Percentiles rank a stretch among this genome's conserved stretches.
These are phyloP conservation scores for Beta lomatogona DNA, from an alignment of 179 eudicot genomes.

Conservation along the genomic window DNA sequence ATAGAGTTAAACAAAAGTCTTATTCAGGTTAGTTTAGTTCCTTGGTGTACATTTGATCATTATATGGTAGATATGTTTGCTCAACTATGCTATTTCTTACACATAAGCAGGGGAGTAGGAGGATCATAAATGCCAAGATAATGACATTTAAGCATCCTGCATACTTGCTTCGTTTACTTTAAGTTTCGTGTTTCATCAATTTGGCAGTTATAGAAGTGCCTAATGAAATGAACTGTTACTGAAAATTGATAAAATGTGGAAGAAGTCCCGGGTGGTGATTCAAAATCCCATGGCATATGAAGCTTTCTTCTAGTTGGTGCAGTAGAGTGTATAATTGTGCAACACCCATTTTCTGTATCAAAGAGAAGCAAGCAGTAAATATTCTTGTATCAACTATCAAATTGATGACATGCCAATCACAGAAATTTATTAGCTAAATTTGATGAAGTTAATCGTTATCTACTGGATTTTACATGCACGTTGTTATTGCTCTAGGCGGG, in stretches of 20 bases:
- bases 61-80: not conserved
- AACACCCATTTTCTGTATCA: not conserved
- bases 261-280: not conserved
- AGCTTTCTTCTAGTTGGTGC: not conserved
- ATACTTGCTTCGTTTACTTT: not conserved
- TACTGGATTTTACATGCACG: conserved; percentile 10
- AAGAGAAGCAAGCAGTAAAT: not conserved
- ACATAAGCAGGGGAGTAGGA: not conserved
- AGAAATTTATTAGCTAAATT: not conserved
- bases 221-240: not conserved
- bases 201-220: not conserved
- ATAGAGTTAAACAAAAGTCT: conserved; percentile 81
- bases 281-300: not conserved
- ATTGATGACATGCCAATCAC: not conserved
- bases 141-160: not conserved
- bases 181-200: not conserved
- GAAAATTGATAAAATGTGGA: not conserved
- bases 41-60: not conserved
- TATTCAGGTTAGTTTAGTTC: conserved; percentile 60
- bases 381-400: no score
- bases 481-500: conserved; percentile 60
- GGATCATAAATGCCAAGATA: not conserved
- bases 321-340: not conserved
- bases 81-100: not conserved
- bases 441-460: not conserved